Conservation (phyloP, 2,329 filamentous ascomycete species). For the Alternaria triticimaculans region DNA sequence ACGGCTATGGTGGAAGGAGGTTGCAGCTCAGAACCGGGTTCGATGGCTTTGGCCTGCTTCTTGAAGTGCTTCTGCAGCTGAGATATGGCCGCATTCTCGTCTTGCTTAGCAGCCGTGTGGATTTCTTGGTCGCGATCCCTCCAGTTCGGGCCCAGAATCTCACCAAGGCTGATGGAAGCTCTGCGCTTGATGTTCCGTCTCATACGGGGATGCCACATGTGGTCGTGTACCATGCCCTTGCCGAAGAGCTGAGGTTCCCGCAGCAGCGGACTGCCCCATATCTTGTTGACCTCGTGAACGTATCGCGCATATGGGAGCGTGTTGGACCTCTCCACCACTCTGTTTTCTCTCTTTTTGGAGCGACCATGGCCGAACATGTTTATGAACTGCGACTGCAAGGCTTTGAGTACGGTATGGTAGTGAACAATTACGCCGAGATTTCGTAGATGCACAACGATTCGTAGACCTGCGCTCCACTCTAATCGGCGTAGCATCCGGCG, state of each 20-base stretch:
- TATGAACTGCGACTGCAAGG: conserved; percentile 35
- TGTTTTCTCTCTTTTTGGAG: conserved; percentile 31
- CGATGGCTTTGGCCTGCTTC: neutral
- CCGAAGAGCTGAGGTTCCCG: conserved; percentile 26
- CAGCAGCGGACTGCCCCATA: conserved; percentile 39
- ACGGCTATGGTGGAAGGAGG: neutral
- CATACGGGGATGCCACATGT: conserved; percentile 28
- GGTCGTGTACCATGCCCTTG: conserved; percentile 6
- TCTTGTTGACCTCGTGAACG: conserved; percentile 33
- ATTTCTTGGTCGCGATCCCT: neutral
- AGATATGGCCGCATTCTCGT: neutral
- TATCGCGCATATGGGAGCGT: conserved; percentile 28
- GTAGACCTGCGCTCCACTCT: conserved; percentile 39
- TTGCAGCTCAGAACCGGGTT: neutral
- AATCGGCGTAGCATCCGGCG: conserved; percentile 23
- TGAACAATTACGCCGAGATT: conserved; percentile 37
- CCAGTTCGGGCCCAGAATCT: conserved; percentile 13
- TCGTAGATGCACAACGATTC: conserved; percentile 36
- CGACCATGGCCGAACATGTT: conserved; percentile 38
- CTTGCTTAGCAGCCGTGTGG: neutral
- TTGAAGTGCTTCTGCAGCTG: conserved; percentile 1
- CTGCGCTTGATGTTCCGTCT: conserved; percentile 7
- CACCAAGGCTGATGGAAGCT: conserved; percentile 8
- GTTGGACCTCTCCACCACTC: conserved; percentile 32
- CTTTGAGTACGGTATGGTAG: conserved; percentile 32